Base-by-base conservation (phyloP, 192 early-diverging fungal genomes). In the Coemansia aciculifera region DNA sequence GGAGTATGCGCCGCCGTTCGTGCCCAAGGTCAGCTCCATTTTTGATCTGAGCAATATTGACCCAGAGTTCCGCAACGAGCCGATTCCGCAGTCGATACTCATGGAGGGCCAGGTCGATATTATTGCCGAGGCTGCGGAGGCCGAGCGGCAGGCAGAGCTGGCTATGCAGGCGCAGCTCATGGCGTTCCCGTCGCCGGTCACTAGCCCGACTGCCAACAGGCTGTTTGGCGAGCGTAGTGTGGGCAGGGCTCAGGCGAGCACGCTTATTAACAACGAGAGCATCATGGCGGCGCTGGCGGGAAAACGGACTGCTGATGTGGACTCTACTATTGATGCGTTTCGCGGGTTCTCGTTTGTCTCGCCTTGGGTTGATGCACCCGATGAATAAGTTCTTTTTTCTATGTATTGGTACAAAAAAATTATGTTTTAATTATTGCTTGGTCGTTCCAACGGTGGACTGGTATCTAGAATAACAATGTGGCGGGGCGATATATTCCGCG, bases 1-100 rank as follows among this genome's bases (percentile, higher is more conserved):
- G 68, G 77, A 88, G 62, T 80, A 86, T 8, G 84, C 74, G 42
- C 90, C 90, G 40, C 90, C 90, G 29, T 89, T 89, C 74, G 88
- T 89, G 54, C 90, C 90, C 38, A 80, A 86, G 37, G 86, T 90
- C 63, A 76, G 72, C 62, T 75, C 85, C 38, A 81, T 77, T 11
- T 80, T 85, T 52, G 83, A 85, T 21, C 64, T 85, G 46, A 73
- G 73, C 57, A 73, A 85, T 49, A 85, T 85, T 63, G 83, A 85
- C 39, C 83, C 83, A 11, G 72, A 77, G 74, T 85, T 85, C 73
- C 79, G 75, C 42, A 74, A 80, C 34, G 83, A 85, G 63, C 77
- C 82, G 0, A 79, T 84, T 52, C 77, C 82, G 3, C 56, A 75
- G 52, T 76, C 73, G 0, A 72, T 84, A 9, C 23, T 79, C 17